These are phyloP conservation scores for Ilex paraguariensis DNA, from an alignment of 305 asterid species.

Conservation along the genomic window DNA sequence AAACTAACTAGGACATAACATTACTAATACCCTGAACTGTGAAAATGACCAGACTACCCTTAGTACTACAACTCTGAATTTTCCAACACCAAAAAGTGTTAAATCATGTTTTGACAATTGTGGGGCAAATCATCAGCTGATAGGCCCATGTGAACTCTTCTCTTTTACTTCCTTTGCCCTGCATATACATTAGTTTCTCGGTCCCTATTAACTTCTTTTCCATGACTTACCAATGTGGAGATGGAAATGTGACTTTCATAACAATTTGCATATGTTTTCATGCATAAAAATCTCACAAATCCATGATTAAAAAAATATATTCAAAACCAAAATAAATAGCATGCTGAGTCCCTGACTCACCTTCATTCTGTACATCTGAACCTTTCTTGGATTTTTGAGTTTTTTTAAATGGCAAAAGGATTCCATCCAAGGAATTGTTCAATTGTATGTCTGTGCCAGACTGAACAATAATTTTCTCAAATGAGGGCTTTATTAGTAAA, in stretches of 20 bases:
- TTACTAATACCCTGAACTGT: too few species aligned
- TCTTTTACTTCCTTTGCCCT: too few species aligned
- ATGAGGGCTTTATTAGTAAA: conserved; percentile 66
- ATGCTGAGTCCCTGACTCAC: conserved; percentile 35
- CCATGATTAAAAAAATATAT: not conserved
- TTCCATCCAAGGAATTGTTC: conserved; percentile 58
- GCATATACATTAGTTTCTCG: too few species aligned
- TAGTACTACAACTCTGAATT: too few species aligned
- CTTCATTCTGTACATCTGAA: conserved; percentile 33
- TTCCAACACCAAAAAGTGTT: too few species aligned
- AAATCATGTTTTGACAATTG: too few species aligned
- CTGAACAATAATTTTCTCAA: conserved; percentile 64
- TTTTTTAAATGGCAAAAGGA: conserved; percentile 61
- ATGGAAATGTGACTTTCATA: not conserved
- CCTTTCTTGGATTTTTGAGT: conserved; percentile 49
- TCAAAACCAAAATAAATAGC: too few species aligned
- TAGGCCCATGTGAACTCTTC: too few species aligned
- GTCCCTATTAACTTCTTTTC: not conserved
- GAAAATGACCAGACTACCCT: too few species aligned
- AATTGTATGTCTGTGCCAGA: conserved; percentile 59
- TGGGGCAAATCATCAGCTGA: too few species aligned
- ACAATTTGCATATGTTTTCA: not conserved
- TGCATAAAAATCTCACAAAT: not conserved
- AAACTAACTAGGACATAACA: too few species aligned
- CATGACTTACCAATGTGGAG: not conserved